These are phyloP conservation scores for Populus alba DNA, from an alignment of 345 rosid genomes.

Conservation along the genomic window DNA sequence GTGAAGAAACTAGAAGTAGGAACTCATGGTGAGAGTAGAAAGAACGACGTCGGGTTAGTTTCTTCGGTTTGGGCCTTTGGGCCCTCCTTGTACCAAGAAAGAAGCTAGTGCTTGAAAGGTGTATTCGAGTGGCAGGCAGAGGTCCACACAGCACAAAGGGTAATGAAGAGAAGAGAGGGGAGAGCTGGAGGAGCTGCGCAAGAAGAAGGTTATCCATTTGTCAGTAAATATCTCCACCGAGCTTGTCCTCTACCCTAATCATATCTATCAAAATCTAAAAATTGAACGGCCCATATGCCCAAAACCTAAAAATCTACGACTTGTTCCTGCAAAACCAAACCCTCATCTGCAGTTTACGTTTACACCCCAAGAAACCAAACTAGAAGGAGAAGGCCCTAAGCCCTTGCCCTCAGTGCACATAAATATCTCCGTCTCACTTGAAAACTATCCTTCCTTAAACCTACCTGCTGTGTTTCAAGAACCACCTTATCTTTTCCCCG, in stretches of 20 bases:
- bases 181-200: background rate
- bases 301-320: background rate
- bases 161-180: background rate
- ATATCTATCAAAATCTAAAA: no score
- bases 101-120: no score
- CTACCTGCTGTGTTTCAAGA: background rate
- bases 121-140: no score
- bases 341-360: no score
- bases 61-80: background rate
- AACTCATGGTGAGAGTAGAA: no score
- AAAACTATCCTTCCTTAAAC: background rate
- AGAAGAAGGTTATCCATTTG: background rate
- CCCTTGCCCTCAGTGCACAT: background rate
- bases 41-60: background rate
- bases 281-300: background rate
- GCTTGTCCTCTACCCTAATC: background rate
- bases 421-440: constrained; percentile 3
- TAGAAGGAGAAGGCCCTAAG: background rate
- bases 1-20: no score
- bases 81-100: no score
- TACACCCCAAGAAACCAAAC: background rate
- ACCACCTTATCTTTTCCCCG: constrained; percentile 19
- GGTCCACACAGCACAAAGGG: no score
- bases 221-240: no score
- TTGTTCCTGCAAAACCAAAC: background rate